Evolutionary conservation across 768 basidiomycete genomes (phyloP).

Genomic region (Leccinellum albellum): DNA sequence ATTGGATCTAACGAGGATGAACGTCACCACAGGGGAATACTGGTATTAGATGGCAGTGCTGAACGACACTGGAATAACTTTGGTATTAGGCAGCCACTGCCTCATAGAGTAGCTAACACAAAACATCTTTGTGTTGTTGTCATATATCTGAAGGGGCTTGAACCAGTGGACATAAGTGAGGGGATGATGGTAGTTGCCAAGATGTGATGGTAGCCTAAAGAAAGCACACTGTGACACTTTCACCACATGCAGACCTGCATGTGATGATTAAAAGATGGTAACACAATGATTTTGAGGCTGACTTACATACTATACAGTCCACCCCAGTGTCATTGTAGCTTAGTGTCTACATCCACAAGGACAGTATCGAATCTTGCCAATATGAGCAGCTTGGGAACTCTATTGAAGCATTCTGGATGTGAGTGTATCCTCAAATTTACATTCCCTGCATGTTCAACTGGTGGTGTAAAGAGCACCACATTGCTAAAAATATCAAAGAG

Average conservation of each 20-base stretch:
- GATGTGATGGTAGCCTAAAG: neutral
- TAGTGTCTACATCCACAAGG: neutral
- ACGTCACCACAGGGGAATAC: neutral
- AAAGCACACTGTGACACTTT: neutral
- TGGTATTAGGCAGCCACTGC: neutral
- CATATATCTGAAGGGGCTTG: neutral
- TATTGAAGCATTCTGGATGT: neutral
- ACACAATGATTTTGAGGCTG: no score
- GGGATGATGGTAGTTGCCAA: neutral
- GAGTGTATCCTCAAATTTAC: neutral
- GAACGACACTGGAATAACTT: neutral
- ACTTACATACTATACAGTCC: neutral
- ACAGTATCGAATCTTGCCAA: neutral
- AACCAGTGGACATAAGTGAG: neutral
- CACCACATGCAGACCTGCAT: neutral
- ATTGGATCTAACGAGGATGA: neutral
- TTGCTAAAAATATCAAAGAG: neutral
- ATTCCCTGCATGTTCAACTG: neutral
- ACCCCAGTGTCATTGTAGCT: neutral
- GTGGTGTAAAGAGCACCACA: neutral
- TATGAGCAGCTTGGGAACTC: neutral
- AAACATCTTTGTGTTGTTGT: neutral
- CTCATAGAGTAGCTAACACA: neutral
- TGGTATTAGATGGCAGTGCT: neutral
- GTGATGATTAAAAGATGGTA: no score